Base-by-base conservation (phyloP, 805 yeast species). In the Kluyveromyces siamensis region DNA sequence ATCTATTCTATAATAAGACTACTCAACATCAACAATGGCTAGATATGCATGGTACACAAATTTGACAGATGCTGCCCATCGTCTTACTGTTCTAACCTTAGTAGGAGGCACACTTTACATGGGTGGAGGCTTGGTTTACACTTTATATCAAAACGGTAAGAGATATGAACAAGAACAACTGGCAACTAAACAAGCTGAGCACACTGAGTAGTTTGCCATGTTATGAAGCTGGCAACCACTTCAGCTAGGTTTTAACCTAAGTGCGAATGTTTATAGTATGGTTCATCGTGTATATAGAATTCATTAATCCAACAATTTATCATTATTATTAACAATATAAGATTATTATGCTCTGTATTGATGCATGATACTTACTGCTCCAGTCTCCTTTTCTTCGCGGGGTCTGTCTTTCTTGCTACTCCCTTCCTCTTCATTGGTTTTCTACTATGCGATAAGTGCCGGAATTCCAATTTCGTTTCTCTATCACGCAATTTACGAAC, bases 41-140 rank as follows among this genome's bases (percentile, higher is more conserved):
- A 68, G 66, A 58, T 77, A 77, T 61, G 86, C 90, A 43, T 84
- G 91, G 91, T 84, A 84, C 63, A 80, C 84, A 2, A 81, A 79
- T 64, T 80, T 77, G 2, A 78, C 87, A 2, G 91, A 84, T 64
- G 75, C 84, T 40, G 76, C 75, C 27, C 91, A 84, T 66, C 82
- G 91, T 68, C 64, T 83, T 50, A 81, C 87, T 0, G 89, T 84
- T 41, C 62, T 84, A 19, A 75, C 84, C 2, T 70, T 84, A 30
- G 76, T 81, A 18, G 90, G 90, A 44, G 75, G 75, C 41, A 65
- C 76, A 0, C 48, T 70, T 46, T 78, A 75, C 62, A 73, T 79
- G 73, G 57, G 72, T 10, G 76, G 74, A 30, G 81, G 80, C 49
- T 70, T 79, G 43, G 71, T 71, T 19, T 75, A 73, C 63, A 76